phyloP scores from a whole-genome alignment of 441 rosid species.

The Euphorbia celastroides region DNA sequence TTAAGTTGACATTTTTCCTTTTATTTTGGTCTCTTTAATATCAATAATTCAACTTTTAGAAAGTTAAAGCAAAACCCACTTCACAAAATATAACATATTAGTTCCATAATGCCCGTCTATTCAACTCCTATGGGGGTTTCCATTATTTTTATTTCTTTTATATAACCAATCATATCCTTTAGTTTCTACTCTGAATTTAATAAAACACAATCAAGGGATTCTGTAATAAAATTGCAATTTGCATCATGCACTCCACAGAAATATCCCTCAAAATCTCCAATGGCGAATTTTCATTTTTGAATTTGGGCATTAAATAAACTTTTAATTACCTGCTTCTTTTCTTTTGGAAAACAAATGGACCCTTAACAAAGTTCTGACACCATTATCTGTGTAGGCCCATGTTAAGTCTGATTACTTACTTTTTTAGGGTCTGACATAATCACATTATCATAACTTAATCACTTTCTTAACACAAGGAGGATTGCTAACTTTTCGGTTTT shows the following conservation, averaged over 20 bases:
- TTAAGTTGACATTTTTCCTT: neutral
- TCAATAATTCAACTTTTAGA: neutral
- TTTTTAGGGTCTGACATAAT: neutral
- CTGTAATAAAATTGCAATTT: neutral
- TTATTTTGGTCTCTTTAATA: neutral
- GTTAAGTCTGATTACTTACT: neutral
- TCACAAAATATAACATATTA: no score
- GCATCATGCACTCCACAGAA: slow-evolving; percentile 1
- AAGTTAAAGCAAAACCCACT: neutral
- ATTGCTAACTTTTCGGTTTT: no score
- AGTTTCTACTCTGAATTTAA: neutral
- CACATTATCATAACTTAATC: slow-evolving; percentile 1
- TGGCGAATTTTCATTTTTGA: neutral
- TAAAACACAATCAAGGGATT: slow-evolving; percentile 9
- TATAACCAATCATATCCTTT: neutral
- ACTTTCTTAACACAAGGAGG: slow-evolving; percentile 1
- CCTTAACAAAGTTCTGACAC: neutral
- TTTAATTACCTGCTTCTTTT: no score
- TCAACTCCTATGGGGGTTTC: slow-evolving; percentile 7
- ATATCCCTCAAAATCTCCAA: neutral
- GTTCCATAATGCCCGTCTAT: neutral
- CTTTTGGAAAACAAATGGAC: neutral
- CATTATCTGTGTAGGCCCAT: slow-evolving; percentile 11
- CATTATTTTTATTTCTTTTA: neutral
- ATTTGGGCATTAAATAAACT: neutral